Evolutionary conservation across 805 yeast species (phyloP).

Genomic region (Scheffersomyces spartinae): DNA sequence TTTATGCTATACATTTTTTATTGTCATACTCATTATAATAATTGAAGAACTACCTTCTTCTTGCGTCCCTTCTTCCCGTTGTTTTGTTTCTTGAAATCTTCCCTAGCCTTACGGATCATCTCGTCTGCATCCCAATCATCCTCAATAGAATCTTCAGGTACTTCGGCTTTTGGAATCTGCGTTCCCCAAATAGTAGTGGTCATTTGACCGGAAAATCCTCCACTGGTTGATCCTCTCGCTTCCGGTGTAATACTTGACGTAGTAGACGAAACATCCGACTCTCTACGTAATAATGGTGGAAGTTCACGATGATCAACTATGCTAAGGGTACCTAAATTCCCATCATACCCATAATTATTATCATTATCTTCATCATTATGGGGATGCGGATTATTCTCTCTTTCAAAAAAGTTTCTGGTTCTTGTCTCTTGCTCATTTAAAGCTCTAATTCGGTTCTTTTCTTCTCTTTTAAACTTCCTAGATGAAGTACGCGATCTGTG

Average conservation of each 20-base stretch:
- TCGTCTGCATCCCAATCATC: conserved; percentile 40
- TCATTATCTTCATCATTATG: conserved; percentile 18
- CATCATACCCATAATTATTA: conserved; percentile 6
- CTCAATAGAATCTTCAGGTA: conserved; percentile 19
- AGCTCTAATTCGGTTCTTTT: conserved; percentile 44
- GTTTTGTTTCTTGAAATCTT: conserved; percentile 24
- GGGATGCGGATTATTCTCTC: conserved; percentile 36
- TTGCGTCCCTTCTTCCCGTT: conserved; percentile 32
- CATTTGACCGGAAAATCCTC: conserved; percentile 12
- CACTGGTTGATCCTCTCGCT: conserved; percentile 2
- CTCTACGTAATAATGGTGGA: conserved; percentile 17
- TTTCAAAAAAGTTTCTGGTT: conserved; percentile 45
- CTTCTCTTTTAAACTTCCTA: conserved; percentile 45
- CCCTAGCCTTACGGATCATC: conserved; percentile 40
- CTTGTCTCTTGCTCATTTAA: conserved; percentile 46
- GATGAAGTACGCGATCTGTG: conserved; percentile 32
- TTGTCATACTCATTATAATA: no score
- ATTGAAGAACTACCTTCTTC: conserved; percentile 32
- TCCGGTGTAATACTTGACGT: conserved; percentile 1
- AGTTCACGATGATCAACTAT: conserved; percentile 27
- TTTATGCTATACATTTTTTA: no score
- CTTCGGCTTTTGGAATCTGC: conserved; percentile 31
- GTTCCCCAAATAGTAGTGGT: conserved; percentile 75
- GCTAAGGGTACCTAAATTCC: conserved; percentile 20
- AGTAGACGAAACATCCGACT: conserved; percentile 4